phyloP scores from a whole-genome alignment of 2,329 filamentous ascomycete genomes.

The Botrytis paeoniae region DNA sequence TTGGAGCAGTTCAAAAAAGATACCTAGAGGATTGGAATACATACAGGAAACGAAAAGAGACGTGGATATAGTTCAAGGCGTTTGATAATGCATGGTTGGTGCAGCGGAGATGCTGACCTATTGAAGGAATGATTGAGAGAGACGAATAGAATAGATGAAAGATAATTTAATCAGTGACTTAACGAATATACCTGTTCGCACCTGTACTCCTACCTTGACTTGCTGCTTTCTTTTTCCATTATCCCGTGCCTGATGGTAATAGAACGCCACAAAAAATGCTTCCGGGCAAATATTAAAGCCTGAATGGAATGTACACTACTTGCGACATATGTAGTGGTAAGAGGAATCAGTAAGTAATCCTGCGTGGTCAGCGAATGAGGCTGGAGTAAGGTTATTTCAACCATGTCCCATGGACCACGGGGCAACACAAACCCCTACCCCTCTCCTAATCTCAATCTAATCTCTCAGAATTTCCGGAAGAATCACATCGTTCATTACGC shows the following conservation, averaged over 20 bases:
- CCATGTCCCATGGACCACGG: neutral
- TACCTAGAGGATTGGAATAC: neutral
- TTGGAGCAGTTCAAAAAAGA: neutral
- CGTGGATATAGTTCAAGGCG: neutral
- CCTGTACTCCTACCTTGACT: neutral
- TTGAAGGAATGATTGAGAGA: neutral
- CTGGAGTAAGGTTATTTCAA: constrained; percentile 8
- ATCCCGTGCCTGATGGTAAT: neutral
- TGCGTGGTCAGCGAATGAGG: constrained; percentile 6
- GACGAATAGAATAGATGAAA: neutral
- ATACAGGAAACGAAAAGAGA: neutral
- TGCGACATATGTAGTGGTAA: neutral
- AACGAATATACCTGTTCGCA: neutral
- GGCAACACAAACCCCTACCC: neutral
- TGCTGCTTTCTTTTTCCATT: neutral
- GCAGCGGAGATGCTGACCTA: neutral
- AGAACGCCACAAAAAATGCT: constrained; percentile 1
- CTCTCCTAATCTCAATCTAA: neutral
- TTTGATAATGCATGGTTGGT: neutral
- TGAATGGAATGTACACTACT: neutral
- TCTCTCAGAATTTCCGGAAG: neutral
- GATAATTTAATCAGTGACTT: neutral
- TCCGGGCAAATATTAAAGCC: neutral
- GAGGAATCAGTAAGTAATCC: neutral
- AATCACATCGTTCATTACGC: neutral